A percentile compares a stretch with the other conserved stretches of the same genome.
These are phyloP conservation scores for Ramularia endophylla DNA, from an alignment of 2,329 filamentous ascomycete species.

Conservation along the genomic window DNA sequence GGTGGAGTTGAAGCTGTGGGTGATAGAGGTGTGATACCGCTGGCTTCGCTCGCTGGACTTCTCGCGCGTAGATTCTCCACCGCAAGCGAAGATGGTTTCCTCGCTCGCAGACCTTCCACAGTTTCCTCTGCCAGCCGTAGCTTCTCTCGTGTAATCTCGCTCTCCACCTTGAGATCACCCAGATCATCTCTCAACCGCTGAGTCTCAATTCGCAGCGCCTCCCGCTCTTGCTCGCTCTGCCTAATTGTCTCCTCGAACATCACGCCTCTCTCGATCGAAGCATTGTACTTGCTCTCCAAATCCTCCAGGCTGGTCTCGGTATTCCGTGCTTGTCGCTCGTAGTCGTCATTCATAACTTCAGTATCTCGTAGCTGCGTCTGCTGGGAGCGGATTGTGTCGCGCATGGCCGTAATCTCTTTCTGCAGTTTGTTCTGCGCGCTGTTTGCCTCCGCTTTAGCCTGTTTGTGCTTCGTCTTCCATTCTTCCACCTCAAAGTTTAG, in stretches of 20 bases:
- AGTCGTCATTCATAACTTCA: conserved; percentile 97
- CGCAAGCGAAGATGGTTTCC: conserved; percentile 46
- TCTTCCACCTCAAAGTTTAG: conserved; percentile 89
- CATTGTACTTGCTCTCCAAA: conserved; percentile 93
- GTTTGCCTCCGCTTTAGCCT: conserved; percentile 84
- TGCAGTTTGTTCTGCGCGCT: conserved; percentile 78
- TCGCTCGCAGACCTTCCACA: conserved; percentile 44
- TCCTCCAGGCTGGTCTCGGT: conserved; percentile 95
- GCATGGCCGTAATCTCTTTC: conserved; percentile 89
- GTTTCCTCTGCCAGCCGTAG: conserved; percentile 62
- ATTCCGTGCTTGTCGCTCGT: conserved; percentile 91
- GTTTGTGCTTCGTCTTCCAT: conserved; percentile 99
- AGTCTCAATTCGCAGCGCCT: conserved; percentile 79
- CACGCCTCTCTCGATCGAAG: conserved; percentile 84
- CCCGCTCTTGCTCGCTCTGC: conserved; percentile 84
- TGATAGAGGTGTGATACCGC: conserved; percentile 74
- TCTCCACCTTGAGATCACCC: conserved; percentile 88
- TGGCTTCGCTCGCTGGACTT: conserved; percentile 46
- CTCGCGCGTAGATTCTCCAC: conserved; percentile 39
- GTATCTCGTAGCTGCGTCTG: conserved; percentile 85
- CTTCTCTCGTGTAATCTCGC: conserved; percentile 91
- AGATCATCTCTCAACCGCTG: conserved; percentile 88
- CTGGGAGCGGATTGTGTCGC: conserved; percentile 74
- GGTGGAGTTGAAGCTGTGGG: conserved; percentile 86
- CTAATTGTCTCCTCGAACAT: conserved; percentile 95